Evolutionary conservation across 345 rosid species (phyloP).

Genomic region (Pistacia vera): DNA sequence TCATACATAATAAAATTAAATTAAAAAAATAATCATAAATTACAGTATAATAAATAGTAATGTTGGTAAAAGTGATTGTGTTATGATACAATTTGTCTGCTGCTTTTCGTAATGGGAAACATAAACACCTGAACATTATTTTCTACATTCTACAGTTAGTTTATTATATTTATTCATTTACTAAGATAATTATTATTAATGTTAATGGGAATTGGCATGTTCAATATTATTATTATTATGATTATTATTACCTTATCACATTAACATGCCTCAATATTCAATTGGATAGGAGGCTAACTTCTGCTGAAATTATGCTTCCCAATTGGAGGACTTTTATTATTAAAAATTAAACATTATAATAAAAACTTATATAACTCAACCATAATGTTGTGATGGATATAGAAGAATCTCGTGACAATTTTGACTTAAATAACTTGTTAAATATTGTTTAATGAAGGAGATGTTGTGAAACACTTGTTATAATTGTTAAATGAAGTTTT

Average conservation of each 20-base stretch:
- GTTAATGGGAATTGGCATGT: slow-evolving; percentile 7
- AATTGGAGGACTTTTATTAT: too few relatives aligned
- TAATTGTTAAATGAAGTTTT: too few relatives aligned
- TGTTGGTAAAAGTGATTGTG: slow-evolving; percentile 49
- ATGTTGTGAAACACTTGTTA: too few relatives aligned
- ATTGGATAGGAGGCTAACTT: too few relatives aligned
- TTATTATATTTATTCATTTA: not conserved
- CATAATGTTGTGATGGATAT: too few relatives aligned
- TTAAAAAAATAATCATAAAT: slow-evolving; percentile 6
- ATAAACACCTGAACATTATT: slow-evolving; percentile 11
- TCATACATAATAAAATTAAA: not conserved
- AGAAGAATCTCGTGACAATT: too few relatives aligned
- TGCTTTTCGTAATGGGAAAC: slow-evolving; percentile 23
- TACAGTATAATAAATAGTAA: slow-evolving; percentile 19
- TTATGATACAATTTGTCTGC: slow-evolving; percentile 43
- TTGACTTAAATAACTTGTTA: too few relatives aligned
- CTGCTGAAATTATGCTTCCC: too few relatives aligned
- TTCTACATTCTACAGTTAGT: slow-evolving; percentile 9
- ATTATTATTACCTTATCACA: slow-evolving; percentile 17
- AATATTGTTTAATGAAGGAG: too few relatives aligned
- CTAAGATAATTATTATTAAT: slow-evolving; percentile 4
- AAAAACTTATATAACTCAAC: too few relatives aligned
- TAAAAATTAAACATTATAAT: too few relatives aligned
- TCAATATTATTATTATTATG: slow-evolving; percentile 3
- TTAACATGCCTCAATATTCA: not conserved